Base-by-base conservation (phyloP, 1,139 yeast species). In the Blastobotrys proliferans region DNA sequence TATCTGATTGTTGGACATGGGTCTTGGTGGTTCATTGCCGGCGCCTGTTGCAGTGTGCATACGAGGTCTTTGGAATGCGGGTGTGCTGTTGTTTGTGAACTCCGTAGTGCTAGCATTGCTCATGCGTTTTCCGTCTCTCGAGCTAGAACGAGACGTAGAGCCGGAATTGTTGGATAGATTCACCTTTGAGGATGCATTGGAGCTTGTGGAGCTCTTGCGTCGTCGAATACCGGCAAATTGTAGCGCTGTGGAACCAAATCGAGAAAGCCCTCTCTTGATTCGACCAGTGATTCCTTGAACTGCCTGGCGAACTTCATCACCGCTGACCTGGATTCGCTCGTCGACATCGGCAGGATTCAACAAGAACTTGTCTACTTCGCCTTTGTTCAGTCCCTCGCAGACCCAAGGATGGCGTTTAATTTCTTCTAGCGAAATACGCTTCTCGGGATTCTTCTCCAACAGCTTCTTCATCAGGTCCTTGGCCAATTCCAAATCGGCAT, bases 381-480 rank as follows among this genome's bases (percentile, higher is more conserved):
- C 71, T 18, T 67, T 58, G 14, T 77, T 74, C 51, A 85, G 65
- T 27, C 80, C 88, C 63, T 77, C 71, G 25, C 76, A 58, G 8
- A 86, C 77, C 66, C 94, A 88, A 0, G 90, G 85, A 63, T 92
- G 97, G 8, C 65, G 65, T 61, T 90, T 92, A 49, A 90, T 83
- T 21, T 83, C 87, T 14, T 70, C 64, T 27, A 92, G 80, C 20
- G 80, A 81, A 26, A 84, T 76, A 57, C 99, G 74, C 32, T 74
- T 67, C 2, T 64, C 57, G 1, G 95, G 88, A 57, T 87, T 76
- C 57, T 88, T 92, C 40, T 76, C 79, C 35, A 94, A 70, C 55
- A 94, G 59, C 54, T 74, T 74, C 2, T 60, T 46, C 27, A 94
- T 61, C 40, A 94, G 66, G 57, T 87, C 92, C 47, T 79, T 78